These are phyloP conservation scores for Candida tammaniensis DNA, from an alignment of 805 yeast genomes.

Conservation along the genomic window DNA sequence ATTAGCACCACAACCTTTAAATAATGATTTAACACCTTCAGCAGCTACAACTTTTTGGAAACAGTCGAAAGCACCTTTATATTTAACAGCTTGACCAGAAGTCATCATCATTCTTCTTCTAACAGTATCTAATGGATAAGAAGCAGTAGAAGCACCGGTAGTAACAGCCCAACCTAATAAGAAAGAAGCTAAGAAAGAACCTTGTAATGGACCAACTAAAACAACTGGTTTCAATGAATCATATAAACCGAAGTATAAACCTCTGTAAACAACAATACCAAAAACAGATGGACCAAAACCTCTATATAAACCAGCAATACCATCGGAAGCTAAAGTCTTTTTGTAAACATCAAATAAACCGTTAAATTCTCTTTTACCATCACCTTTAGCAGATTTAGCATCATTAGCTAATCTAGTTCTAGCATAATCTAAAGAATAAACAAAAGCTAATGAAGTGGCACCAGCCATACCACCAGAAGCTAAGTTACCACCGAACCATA, in stretches of 20 bases:
- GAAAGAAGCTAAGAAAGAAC: constrained; percentile 94
- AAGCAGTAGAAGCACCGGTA: constrained; percentile 97
- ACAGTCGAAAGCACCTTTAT: constrained; percentile 93
- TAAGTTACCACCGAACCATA: constrained; percentile 96
- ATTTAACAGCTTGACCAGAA: constrained; percentile 97
- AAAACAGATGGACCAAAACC: constrained; percentile 98
- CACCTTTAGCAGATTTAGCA: constrained; percentile 84
- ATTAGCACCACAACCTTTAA: constrained; percentile 99
- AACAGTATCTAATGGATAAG: constrained; percentile 98
- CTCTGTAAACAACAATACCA: constrained; percentile 98
- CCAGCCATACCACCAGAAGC: constrained; percentile 99
- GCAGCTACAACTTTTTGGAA: constrained; percentile 89
- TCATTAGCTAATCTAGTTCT: constrained; percentile 99
- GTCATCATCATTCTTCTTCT: constrained; percentile 99
- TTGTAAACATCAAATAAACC: constrained; percentile 96
- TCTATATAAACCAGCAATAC: constrained; percentile 98
- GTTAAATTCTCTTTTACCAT: constrained; percentile 88
- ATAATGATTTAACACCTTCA: constrained; percentile 89
- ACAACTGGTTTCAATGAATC: constrained; percentile 96
- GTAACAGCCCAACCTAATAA: constrained; percentile 96
- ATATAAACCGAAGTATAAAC: constrained; percentile 97
- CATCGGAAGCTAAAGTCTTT: constrained; percentile 93
- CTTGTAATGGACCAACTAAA: constrained; percentile 91
- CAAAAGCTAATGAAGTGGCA: constrained; percentile 90
- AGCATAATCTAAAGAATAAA: constrained; percentile 96